These are phyloP conservation scores for Globisporangium polare DNA, from an alignment of 352 stramenopile genomes.

Conservation along the genomic window DNA sequence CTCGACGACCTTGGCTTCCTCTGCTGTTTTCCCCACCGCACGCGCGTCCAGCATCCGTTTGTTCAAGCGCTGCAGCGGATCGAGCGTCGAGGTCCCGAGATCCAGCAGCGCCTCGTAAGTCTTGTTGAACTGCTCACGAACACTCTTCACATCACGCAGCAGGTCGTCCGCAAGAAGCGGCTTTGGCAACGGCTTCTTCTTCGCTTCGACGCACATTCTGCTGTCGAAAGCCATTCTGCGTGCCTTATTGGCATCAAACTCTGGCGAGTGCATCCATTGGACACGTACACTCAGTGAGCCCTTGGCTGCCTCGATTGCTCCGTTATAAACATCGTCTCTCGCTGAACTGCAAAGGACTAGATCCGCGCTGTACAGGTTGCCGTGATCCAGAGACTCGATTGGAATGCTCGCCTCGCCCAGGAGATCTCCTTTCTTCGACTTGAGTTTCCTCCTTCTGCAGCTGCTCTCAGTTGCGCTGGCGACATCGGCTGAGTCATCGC, in stretches of 20 bases:
- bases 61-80: slow-evolving; percentile 48
- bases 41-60: slow-evolving; percentile 42
- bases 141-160: slow-evolving; percentile 13
- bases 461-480: background rate
- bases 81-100: slow-evolving; percentile 27
- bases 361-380: slow-evolving; percentile 34
- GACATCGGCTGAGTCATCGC: background rate
- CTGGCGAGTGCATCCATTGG: slow-evolving; percentile 45
- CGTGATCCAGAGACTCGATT: slow-evolving; percentile 42
- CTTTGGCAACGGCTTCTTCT: slow-evolving; percentile 22
- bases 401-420: slow-evolving; percentile 37
- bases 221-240: background rate
- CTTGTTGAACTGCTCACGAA: slow-evolving; percentile 19
- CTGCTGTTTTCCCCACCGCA: slow-evolving; percentile 43
- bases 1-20: slow-evolving; percentile 73
- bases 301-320: slow-evolving; percentile 22
- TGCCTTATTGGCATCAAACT: background rate
- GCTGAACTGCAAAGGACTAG: slow-evolving; percentile 24
- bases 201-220: slow-evolving; percentile 4
- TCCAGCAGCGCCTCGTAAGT: slow-evolving; percentile 22
- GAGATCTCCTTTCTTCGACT: slow-evolving; percentile 28
- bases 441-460: background rate
- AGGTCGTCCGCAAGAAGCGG: slow-evolving; percentile 21
- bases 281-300: slow-evolving; percentile 47
- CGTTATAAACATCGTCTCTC: slow-evolving; percentile 11